Evolutionary conservation across 164 flowering plant species (phyloP), one percentile per base, ranked within the genome.

Genomic region (Liquidambar formosana): DNA sequence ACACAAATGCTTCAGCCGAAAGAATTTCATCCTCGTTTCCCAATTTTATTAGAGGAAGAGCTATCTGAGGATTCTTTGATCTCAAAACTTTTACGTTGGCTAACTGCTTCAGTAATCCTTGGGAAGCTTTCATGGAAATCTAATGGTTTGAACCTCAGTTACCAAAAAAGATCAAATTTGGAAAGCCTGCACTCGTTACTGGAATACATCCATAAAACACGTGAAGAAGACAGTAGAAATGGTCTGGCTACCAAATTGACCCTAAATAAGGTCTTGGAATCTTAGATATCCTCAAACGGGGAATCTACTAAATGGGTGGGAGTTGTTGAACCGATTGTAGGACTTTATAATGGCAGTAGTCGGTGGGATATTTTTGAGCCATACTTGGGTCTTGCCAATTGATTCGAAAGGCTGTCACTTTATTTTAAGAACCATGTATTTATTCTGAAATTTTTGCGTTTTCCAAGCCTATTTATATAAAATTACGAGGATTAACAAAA

Each of bases 21-120:
- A 64, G 75, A 71, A 28, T 72, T 69, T 57, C 64, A 59, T 60
- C 23, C 14, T 16, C 45, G 43, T 65, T 15, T 16, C 16, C 13
- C 33, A 23, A 47, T 12, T 14, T 52, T 33, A 26, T 63, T 45
- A 0, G 83, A 68, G 65, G 85, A 80, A 21, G 76, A 76, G 57
- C 64, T 70, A 57, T 48, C n/a, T 60, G 86, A 86, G 66, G 90
- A 86, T 4, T 73, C 86, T 71, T 68, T 83, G 57, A 52, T 70
- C 61, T 79, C 83, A 63, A 94, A 85, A 71, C 87, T 92, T 75
- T 64, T 94, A 58, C 90, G 95, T 11, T 94, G 98, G 98, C 72
- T 88, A 18, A 69, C 82, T 71, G 98, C 95, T 64, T 85, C 95
- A 1, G 88, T 81, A 41, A 88, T 94, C 70, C 79, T 81, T 53